phyloP scores from a whole-genome alignment of 768 basidiomycete genomes.

The Suillus clintonianus region DNA sequence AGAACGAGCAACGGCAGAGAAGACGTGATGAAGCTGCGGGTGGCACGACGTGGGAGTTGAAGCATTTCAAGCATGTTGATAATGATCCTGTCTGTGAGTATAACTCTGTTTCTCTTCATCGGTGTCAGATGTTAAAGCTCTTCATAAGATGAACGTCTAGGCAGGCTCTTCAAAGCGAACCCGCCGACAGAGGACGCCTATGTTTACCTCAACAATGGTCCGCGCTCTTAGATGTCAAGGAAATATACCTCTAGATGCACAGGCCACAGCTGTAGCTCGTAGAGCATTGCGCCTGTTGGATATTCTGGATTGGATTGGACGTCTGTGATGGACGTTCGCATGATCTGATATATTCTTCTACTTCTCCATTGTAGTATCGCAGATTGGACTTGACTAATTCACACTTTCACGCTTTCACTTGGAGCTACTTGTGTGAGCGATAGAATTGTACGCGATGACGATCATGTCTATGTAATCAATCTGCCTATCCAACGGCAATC shows the following conservation, averaged over 20 bases:
- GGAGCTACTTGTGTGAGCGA: neutral
- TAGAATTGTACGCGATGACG: neutral
- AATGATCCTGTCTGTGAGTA: constrained; percentile 73
- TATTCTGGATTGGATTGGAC: neutral
- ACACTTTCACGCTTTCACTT: neutral
- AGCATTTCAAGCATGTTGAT: constrained; percentile 73
- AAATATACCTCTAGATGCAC: neutral
- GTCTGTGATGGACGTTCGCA: neutral
- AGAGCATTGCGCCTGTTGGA: neutral
- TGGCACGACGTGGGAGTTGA: constrained; percentile 72
- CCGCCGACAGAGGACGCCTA: constrained; percentile 81
- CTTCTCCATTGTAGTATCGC: neutral
- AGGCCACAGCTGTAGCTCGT: neutral
- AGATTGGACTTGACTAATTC: neutral
- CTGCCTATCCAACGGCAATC: neutral
- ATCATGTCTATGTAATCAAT: neutral
- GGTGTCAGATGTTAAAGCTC: neutral
- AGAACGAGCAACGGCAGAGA: constrained; percentile 93
- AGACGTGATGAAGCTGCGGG: constrained; percentile 78
- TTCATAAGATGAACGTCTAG: constrained; percentile 64
- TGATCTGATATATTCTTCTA: neutral
- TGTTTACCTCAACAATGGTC: constrained; percentile 61
- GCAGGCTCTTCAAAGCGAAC: constrained; percentile 55
- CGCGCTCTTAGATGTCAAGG: constrained; percentile 20
- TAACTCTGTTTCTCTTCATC: neutral